Conservation (phyloP, 148 eudicot species). For the Oxyria digyna region DNA sequence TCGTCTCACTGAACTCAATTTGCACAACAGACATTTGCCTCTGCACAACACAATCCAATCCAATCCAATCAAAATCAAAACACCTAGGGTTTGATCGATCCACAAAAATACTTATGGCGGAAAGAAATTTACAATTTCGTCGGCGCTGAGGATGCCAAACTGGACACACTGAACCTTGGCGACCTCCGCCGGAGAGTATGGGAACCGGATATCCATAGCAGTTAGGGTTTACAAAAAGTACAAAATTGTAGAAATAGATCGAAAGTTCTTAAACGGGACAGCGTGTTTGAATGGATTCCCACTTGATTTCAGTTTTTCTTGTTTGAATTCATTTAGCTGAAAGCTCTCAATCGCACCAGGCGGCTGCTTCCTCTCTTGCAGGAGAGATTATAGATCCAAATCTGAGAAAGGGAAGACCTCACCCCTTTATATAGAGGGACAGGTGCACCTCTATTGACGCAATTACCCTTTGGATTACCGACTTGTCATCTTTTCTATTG, state of each 20-base stretch:
- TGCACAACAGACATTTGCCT: conserved; percentile 99
- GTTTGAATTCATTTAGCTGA: neutral
- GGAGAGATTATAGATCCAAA: neutral
- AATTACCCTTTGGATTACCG: neutral
- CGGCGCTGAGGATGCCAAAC: conserved; percentile 94
- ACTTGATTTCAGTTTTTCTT: neutral
- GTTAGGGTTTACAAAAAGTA: conserved; percentile 2
- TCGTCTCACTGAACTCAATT: conserved; percentile 89
- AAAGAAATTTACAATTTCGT: conserved; percentile 63
- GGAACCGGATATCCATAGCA: conserved; percentile 75
- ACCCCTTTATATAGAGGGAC: neutral
- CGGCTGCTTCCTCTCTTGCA: conserved; percentile 6
- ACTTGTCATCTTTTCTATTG: neutral
- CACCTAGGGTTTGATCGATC: conserved; percentile 1
- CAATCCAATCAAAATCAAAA: neutral
- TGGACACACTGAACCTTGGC: conserved; percentile 84
- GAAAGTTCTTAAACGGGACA: neutral
- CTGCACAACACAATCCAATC: conserved; percentile 29
- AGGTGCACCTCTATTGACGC: neutral
- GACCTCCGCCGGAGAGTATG: conserved; percentile 90
- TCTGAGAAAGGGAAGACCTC: neutral
- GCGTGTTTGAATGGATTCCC: neutral
- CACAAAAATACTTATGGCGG: neutral
- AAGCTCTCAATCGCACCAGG: conserved; percentile 3
- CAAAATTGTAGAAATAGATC: neutral